Conservation (phyloP, 225 moss, liverwort and hornwort genomes). For the Bryum argenteum region DNA sequence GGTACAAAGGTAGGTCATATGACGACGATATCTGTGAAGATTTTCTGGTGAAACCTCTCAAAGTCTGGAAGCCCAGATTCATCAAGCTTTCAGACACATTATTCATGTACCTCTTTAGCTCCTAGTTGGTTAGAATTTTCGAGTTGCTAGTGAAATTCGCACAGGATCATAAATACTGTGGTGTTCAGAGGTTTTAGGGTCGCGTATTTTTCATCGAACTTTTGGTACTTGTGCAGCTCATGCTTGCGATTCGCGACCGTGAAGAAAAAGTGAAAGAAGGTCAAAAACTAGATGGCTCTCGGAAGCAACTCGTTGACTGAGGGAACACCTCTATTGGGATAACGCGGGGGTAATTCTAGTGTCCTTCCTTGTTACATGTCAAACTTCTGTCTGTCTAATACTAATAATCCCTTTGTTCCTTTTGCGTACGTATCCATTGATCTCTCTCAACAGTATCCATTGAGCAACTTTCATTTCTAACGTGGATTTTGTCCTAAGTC, state of each 20-base stretch:
- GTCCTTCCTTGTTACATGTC: not conserved
- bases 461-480: no score
- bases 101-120: conserved; percentile 1
- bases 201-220: conserved; percentile 6
- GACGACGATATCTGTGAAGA: conserved; percentile 18
- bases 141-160: not conserved
- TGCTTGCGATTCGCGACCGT: conserved; percentile 48
- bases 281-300: conserved; percentile 38
- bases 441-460: no score
- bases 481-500: no score
- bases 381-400: not conserved
- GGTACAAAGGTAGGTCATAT: conserved; percentile 73
- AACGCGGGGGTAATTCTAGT: not conserved
- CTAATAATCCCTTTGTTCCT: no score
- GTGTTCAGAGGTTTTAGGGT: conserved; percentile 9
- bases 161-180: not conserved
- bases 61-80: not conserved
- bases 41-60: conserved; percentile 7
- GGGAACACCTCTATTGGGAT: conserved; percentile 7
- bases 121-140: conserved; percentile 10
- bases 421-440: no score
- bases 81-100: not conserved
- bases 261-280: conserved; percentile 37
- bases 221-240: conserved; percentile 43
- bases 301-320: conserved; percentile 59